These are phyloP conservation scores for Huntiella decipiens DNA, from an alignment of 2,329 filamentous ascomycete species.

Conservation along the genomic window DNA sequence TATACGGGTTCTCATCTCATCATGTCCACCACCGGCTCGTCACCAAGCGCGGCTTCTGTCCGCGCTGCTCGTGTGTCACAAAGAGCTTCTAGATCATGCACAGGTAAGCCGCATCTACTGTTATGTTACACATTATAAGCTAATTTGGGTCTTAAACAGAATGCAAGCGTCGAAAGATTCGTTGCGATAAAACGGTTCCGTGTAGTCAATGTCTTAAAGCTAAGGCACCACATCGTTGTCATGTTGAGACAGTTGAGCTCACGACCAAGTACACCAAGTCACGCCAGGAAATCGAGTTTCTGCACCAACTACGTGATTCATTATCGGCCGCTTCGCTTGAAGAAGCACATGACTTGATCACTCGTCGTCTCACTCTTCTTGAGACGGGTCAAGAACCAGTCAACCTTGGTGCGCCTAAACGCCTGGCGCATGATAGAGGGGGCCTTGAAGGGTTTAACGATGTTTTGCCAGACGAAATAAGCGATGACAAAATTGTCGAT, in stretches of 20 bases:
- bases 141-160: not conserved
- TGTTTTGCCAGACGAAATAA: slow-evolving; percentile 5
- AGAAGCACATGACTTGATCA: slow-evolving; percentile 7
- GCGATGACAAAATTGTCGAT: slow-evolving; percentile 5
- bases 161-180: slow-evolving; percentile 11
- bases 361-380: slow-evolving; percentile 4
- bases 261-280: slow-evolving; percentile 11
- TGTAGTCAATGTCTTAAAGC: slow-evolving; percentile 10
- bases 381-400: slow-evolving; percentile 9
- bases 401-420: not conserved
- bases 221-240: slow-evolving; percentile 8
- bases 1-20: not conserved
- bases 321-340: slow-evolving; percentile 1
- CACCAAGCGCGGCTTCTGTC: slow-evolving; percentile 1
- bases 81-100: slow-evolving; percentile 9
- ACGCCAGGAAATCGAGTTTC: slow-evolving; percentile 10
- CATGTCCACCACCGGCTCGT: slow-evolving; percentile 3
- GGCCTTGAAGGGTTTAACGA: slow-evolving; percentile 6
- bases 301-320: slow-evolving; percentile 6
- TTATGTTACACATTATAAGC: not conserved
- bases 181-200: slow-evolving; percentile 10
- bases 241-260: slow-evolving; percentile 10
- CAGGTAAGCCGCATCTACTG: slow-evolving; percentile 3
- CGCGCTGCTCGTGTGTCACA: slow-evolving; percentile 8
- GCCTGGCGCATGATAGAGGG: not conserved